Evolutionary conservation across 2,329 filamentous ascomycete species (phyloP).

Genomic region (Bertia moriformis): DNA sequence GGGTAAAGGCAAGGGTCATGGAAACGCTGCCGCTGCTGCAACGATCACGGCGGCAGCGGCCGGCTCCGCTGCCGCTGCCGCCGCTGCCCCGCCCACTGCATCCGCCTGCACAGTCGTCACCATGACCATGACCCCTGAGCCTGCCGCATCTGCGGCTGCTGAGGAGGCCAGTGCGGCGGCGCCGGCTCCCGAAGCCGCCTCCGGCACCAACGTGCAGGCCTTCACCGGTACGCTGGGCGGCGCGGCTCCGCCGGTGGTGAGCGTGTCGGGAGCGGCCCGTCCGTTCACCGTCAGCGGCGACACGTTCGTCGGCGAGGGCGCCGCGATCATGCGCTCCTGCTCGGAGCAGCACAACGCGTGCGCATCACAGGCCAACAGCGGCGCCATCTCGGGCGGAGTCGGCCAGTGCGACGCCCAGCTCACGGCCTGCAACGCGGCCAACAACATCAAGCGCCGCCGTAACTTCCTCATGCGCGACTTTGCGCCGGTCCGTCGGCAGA

Average conservation of each 20-base stretch:
- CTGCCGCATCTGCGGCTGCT: conserved; percentile 4
- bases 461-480: not conserved
- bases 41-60: conserved; percentile 5
- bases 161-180: conserved; percentile 3
- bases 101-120: conserved; percentile 3
- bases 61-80: conserved; percentile 4
- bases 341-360: conserved; percentile 29
- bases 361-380: conserved; percentile 22
- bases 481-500: not conserved
- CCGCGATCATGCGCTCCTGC: conserved; percentile 25
- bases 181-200: conserved; percentile 2
- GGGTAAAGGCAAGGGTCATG: conserved; percentile 4
- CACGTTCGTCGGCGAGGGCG: conserved; percentile 22
- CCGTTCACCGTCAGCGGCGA: conserved; percentile 20
- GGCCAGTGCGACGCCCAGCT: conserved; percentile 22
- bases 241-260: conserved; percentile 19
- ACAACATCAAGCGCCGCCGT: conserved; percentile 4
- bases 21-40: no score
- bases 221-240: conserved; percentile 25
- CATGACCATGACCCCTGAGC: conserved; percentile 1
- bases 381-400: conserved; percentile 13
- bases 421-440: conserved; percentile 8
- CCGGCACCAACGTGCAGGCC: conserved; percentile 17
- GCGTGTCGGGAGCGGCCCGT: conserved; percentile 13
- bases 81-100: conserved; percentile 6